Evolutionary conservation across 2,329 filamentous ascomycete species (phyloP), one percentile per base, ranked within the genome.

Genomic region (Phoma sp.): DNA sequence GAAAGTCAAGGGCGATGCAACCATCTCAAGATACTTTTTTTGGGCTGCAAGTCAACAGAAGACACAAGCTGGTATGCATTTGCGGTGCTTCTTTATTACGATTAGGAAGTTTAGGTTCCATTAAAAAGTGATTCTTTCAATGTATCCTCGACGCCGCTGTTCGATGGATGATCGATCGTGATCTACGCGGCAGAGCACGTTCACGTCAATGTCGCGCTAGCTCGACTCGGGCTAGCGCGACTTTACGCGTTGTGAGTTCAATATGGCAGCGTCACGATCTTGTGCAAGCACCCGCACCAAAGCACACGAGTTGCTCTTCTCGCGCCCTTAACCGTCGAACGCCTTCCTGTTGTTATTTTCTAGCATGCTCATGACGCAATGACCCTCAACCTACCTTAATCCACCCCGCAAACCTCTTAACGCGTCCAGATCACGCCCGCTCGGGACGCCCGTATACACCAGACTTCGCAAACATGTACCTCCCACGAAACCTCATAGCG

Each of bases 401-500:
- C 40, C 38, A 51, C 47, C 42, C 53, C 42, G 47, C 29, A 62
- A 54, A 40, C 54, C 57, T 23, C 61, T 53, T 53, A 42, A 72
- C 69, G 67, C 67, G 68, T 69, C 49, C 37, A 46, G 42, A 45
- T 55, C 42, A 53, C 43, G 47, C 56, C 48, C 59, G 54, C 61
- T 61, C 48, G 56, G 42, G 55, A 54, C 56, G 49, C 58, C 38
- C 42, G 26, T 23, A 33, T 42, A 60, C 36, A 29, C 21, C 49
- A 51, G 52, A 45, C 46, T 52, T 49, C 49, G 46, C 53, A 43
- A 58, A 46, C 51, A 99, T 99, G 95, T 96, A 97, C 87, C 89
- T 99, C 60, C 95, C 93, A 70, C 91, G 95, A 62, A 84, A 86
- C 61, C 84, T 96, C 61, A 90, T 98, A 72, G 91, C 92, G 42